Base-by-base conservation (phyloP, 2,329 filamentous ascomycete genomes). In the Ophiocordyceps sinensis region DNA sequence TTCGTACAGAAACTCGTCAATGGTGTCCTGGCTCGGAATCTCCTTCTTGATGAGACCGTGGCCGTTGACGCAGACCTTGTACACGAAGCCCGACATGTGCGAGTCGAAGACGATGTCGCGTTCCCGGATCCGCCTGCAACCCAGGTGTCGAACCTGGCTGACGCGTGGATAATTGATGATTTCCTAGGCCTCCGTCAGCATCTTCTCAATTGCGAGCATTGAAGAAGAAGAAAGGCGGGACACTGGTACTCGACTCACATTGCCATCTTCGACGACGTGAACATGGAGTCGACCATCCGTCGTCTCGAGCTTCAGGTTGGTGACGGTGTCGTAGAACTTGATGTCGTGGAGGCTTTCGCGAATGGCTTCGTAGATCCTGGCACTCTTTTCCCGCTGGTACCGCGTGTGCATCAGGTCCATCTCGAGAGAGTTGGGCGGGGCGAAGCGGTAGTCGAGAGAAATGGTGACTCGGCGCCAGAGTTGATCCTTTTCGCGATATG, bases 1-100 rank as follows among this genome's bases (percentile, higher is more conserved):
- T 62, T 98, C 91, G 59, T 98, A 98, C 2, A 96, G 67, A 54
- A 98, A 98, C 58, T 96, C 91, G 47, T 96, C 89, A 17, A 96
- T 81, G 0, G 85, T 91, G 53, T 96, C 89, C 2, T 88, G 89
- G 1, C 89, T 88, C 1, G 91, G 91, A 14, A 98, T 96, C 56
- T 98, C 91, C 59, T 98, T 98, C 61, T 96, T 96, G 62, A 98
- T 94, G 52, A 87, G 81, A 2, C 77, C 66, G 43, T 71, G 65
- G 10, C 75, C 78, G 43, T 75, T 67, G 30, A 87, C 75, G 13
- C 67, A 72, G 43, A 98, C 86, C 58, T 93, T 94, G 70, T 96
- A 98, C 15, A 96, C 91, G 56, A 96, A 98, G 2, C 91, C 91
- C 19, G 89, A 96, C 58, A 96, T 77, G 64, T 98, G 91, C 1